Base-by-base conservation (phyloP, 2,329 filamentous ascomycete genomes). In the Ascomycota sp. region DNA sequence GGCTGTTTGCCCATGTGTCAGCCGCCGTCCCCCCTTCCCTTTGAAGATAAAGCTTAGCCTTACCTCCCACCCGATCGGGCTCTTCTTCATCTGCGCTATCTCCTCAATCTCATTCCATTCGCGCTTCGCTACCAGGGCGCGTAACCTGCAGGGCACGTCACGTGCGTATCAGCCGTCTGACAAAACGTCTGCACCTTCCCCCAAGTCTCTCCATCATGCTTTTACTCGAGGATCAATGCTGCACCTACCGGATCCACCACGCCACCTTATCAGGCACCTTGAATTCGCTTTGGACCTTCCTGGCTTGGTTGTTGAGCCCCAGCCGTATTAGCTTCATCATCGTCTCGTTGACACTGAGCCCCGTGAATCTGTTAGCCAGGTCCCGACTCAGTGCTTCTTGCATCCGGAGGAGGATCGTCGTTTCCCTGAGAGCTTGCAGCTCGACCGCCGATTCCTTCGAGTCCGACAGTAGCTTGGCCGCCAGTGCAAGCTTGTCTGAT, bases 21-120 rank as follows among this genome's bases (percentile, higher is more conserved):
- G 25, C 25, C 15, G 2, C 2, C 23, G n/a, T 20, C 12, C 23
- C 7, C 28, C 12, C 7, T 10, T 27, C 13, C 19, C 25, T 5
- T 10, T 8, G 6, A n/a, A 23, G 9, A 17, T 21, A n/a, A 20
- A 6, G 3, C 21, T n/a, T 10, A 13, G 56, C 71, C n/a, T 61
- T 53, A 82, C 78, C 68, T 92, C 82, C 89, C 89, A 98, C 8
- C 86, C 86, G 47, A 98, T 95, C 1, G 86, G 81, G 34, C 78
- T 89, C 52, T 85, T 92, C 45, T 79, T 69, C 44, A 63, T 66
- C 46, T 75, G 78, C 23, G 70, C 68, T 40, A 82, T 68, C 41
- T 94, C 85, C 49, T 95, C 85, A 33, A 98, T 66, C 48, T 94
- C 86, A 30, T 69, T 73, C 83, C 85, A 98, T 46, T 93, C 80